phyloP scores from a whole-genome alignment of 495 filamentous ascomycete species.

The Aspergillus saccharolyticus region DNA sequence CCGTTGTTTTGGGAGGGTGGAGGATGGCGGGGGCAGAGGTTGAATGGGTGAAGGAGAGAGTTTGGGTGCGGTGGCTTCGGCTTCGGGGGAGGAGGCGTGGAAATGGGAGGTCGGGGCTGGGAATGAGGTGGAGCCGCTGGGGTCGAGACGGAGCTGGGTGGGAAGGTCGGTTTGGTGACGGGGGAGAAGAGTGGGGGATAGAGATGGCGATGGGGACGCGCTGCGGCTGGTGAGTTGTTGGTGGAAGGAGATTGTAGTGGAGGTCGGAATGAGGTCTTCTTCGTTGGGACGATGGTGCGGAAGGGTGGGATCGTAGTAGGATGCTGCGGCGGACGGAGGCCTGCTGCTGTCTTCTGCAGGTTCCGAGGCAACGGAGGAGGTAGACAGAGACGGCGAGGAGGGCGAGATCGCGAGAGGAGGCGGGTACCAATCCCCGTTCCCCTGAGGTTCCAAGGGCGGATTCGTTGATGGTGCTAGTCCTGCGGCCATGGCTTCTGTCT shows the following conservation, averaged over 20 bases:
- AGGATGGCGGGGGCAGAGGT: conserved; percentile 28
- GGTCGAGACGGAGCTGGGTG: conserved; percentile 28
- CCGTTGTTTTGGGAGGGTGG: conserved; percentile 12
- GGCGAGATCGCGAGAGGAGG: neutral
- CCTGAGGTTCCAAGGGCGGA: conserved; percentile 3
- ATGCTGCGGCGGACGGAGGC: conserved; percentile 13
- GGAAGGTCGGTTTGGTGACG: conserved; percentile 16
- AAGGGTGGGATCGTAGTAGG: conserved; percentile 59
- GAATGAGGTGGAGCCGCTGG: conserved; percentile 31
- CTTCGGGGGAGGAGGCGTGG: conserved; percentile 29
- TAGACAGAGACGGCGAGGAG: neutral
- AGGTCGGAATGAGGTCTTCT: conserved; percentile 4
- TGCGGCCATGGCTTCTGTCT: conserved; percentile 4
- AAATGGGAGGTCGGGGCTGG: conserved; percentile 31
- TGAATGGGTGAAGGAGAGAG: conserved; percentile 34
- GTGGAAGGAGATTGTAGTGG: neutral
- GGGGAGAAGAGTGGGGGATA: conserved; percentile 10
- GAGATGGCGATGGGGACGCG: conserved; percentile 14
- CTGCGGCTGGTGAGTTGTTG: conserved; percentile 2
- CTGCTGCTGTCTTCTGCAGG: conserved; percentile 13
- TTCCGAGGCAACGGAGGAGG: neutral
- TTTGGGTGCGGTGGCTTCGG: conserved; percentile 37
- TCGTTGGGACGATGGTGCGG: conserved; percentile 63
- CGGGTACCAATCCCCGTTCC: neutral
- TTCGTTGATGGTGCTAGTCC: conserved; percentile 4